Conservation (phyloP, 1,139 yeast genomes). For the Taphrina communis region DNA sequence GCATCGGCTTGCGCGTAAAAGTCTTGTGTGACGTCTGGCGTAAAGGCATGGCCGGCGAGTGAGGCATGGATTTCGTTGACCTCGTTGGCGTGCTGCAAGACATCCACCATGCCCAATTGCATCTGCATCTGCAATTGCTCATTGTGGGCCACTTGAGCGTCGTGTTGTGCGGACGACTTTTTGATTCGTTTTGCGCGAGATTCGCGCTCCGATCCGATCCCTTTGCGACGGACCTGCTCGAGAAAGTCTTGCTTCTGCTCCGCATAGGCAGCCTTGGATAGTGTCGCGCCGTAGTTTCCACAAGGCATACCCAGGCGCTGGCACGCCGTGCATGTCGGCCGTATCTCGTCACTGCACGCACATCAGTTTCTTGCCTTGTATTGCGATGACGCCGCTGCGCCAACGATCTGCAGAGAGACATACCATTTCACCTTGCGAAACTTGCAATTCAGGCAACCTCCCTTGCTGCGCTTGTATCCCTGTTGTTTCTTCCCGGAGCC, state of each 20-base stretch:
- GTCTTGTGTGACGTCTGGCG: conserved; percentile 18
- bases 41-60: conserved; percentile 8
- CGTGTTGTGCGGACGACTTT: neutral
- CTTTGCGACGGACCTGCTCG: conserved; percentile 32
- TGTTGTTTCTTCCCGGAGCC: conserved; percentile 30
- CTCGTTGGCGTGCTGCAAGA: conserved; percentile 12
- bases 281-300: conserved; percentile 32
- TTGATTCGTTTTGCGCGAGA: conserved; percentile 11
- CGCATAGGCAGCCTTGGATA: conserved; percentile 31
- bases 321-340: conserved; percentile 34
- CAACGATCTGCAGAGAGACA: neutral
- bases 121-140: conserved; percentile 31
- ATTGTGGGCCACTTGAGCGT: conserved; percentile 12
- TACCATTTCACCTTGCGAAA: conserved; percentile 39
- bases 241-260: conserved; percentile 31
- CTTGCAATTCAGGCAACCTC: conserved; percentile 41
- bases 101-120: conserved; percentile 25
- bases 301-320: conserved; percentile 33
- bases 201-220: neutral
- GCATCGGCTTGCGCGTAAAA: conserved; percentile 14
- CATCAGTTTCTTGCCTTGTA: neutral
- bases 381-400: no score
- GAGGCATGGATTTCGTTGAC: conserved; percentile 9
- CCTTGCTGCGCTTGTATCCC: conserved; percentile 35
- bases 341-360: conserved; percentile 24